A percentile compares a stretch with the other conserved stretches of the same genome.
Conservation (phyloP, 345 rosid genomes). For the Zanthoxylum bungeanum region DNA sequence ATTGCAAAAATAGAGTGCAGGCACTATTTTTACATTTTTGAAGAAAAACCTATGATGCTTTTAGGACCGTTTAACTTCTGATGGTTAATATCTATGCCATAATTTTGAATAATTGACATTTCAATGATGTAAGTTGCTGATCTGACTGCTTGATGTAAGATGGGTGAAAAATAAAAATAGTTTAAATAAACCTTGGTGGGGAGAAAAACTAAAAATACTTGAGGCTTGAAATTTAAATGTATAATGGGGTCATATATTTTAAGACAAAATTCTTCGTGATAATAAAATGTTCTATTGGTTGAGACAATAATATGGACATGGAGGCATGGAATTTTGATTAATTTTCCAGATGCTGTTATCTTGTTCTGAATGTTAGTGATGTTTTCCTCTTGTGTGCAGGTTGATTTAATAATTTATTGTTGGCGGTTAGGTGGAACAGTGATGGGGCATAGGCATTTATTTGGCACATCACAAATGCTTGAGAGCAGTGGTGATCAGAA, state of each 20-base stretch:
- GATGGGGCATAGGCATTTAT: conserved; percentile 75
- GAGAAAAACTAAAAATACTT: not conserved
- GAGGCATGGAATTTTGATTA: not conserved
- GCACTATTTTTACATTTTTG: not conserved
- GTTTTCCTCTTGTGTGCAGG: conserved; percentile 37
- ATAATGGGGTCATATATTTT: not conserved
- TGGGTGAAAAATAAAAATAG: not conserved
- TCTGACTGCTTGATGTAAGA: not conserved
- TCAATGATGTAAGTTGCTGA: not conserved
- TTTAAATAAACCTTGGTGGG: not conserved
- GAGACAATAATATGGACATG: not conserved
- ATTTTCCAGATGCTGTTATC: not conserved
- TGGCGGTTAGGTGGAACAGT: too few relatives aligned
- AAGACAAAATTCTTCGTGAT: not conserved
- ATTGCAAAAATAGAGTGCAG: not conserved
- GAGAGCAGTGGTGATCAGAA: conserved; percentile 59
- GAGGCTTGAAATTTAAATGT: not conserved
- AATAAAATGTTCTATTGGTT: conserved; percentile 6
- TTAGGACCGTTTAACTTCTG: not conserved
- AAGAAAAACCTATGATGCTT: not conserved
- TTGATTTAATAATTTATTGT: conserved; percentile 20
- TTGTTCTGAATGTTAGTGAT: conserved; percentile 10
- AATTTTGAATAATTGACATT: not conserved
- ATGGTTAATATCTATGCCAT: not conserved
- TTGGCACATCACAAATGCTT: conserved; percentile 45